Conservation (phyloP, 805 yeast species). For the Lipomyces spencermartinsiae region DNA sequence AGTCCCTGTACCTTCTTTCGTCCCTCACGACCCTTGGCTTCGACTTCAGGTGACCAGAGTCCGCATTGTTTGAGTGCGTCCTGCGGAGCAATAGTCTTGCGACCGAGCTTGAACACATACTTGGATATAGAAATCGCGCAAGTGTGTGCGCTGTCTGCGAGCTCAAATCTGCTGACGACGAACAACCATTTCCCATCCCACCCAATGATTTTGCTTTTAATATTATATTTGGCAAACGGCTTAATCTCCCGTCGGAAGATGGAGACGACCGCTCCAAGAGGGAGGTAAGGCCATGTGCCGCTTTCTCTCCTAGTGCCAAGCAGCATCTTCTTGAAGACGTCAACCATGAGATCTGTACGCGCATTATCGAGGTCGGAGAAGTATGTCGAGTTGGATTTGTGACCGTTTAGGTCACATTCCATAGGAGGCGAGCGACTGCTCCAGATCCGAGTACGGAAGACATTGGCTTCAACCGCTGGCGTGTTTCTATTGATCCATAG, state of each 20-base stretch:
- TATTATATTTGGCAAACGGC: constrained; percentile 64
- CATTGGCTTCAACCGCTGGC: constrained; percentile 17
- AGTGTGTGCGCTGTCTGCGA: constrained; percentile 45
- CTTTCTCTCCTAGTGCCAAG: constrained; percentile 51
- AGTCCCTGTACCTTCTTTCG: constrained; percentile 40
- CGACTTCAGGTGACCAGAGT: constrained; percentile 59
- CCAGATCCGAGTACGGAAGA: constrained; percentile 46
- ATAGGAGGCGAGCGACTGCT: constrained; percentile 69
- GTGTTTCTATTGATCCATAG: constrained; percentile 21
- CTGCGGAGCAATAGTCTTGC: constrained; percentile 73
- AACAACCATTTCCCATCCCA: constrained; percentile 92
- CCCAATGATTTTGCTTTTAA: constrained; percentile 67
- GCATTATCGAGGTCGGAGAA: constrained; percentile 81
- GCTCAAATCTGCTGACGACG: constrained; percentile 66
- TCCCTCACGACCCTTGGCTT: constrained; percentile 42
- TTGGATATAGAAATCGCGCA: constrained; percentile 73
- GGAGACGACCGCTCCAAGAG: constrained; percentile 75
- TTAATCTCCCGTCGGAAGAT: constrained; percentile 74
- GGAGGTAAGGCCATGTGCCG: constrained; percentile 63
- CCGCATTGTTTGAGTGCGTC: constrained; percentile 57
- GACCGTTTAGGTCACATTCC: constrained; percentile 86
- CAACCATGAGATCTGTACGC: constrained; percentile 66
- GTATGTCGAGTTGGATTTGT: constrained; percentile 87
- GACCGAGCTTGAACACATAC: constrained; percentile 79
- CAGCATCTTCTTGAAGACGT: constrained; percentile 64